phyloP scores from a whole-genome alignment of 2,329 filamentous ascomycete genomes.

The Fusarium falciforme region DNA sequence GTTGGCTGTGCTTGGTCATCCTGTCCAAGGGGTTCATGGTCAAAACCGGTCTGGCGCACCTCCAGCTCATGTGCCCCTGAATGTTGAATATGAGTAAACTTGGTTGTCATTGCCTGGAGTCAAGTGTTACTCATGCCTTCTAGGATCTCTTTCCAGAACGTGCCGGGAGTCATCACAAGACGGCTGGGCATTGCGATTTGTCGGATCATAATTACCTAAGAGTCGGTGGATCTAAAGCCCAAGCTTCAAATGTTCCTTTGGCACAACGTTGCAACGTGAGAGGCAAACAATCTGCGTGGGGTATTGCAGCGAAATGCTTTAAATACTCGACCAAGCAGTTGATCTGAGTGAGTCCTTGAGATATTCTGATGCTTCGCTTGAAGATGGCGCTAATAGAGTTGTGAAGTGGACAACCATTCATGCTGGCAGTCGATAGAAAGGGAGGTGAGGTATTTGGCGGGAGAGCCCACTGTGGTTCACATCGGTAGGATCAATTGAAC shows the following conservation, averaged over 20 bases:
- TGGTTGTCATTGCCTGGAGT: neutral
- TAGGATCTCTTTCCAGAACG: neutral
- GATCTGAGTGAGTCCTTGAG: neutral
- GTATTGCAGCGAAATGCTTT: neutral
- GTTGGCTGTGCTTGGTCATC: neutral
- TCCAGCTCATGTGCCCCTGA: neutral
- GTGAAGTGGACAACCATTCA: neutral
- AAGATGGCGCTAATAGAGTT: neutral
- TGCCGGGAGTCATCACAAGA: neutral
- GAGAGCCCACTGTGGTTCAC: neutral
- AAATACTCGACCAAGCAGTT: neutral
- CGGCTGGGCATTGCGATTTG: neutral
- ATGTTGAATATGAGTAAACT: neutral
- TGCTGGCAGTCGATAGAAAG: neutral
- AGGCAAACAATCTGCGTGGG: neutral
- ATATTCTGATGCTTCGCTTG: neutral
- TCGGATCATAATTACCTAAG: conserved; percentile 13
- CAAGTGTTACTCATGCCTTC: neutral
- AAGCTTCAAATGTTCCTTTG: neutral
- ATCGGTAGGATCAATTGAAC: neutral
- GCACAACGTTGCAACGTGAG: neutral
- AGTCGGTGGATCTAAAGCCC: neutral
- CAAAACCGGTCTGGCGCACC: neutral
- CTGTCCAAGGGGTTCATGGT: neutral
- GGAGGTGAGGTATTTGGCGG: neutral